Base-by-base conservation (phyloP, 495 filamentous ascomycete genomes). In the Trichocladium antarcticum region DNA sequence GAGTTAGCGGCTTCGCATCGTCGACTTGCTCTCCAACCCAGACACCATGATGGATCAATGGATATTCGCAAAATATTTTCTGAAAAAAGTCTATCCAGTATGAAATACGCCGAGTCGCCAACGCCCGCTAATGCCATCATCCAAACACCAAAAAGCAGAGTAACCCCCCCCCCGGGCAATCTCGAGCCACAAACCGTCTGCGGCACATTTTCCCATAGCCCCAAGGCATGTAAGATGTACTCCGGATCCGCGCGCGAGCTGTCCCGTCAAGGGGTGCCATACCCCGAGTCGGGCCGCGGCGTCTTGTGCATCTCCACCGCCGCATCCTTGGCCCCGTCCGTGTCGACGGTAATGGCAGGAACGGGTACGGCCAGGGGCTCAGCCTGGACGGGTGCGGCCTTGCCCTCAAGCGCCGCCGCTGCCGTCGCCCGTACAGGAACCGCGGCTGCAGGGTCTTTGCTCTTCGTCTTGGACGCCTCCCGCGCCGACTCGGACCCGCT, bases 201-300 rank as follows among this genome's bases (percentile, higher is more conserved):
- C n/a, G n/a, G n/a, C n/a, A n/a, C n/a, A n/a, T n/a, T n/a, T n/a
- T n/a, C n/a, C 24, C 24, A 27, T 27, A 27, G 4, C 24, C 24
- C 24, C 24, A 27, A 4, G 8, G 4, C 24, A 3, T 27, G 24
- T 27, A 27, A n/a, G 29, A 35, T 35, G 32, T 4, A 35, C 32
- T 8, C 24, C 45, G 10, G 9, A 15, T 31, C 28, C 28, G 15
- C 21, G 0, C 28, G 19, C 19, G 14, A 3, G 21, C 24, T 27
- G 24, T 8, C 24, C 3, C 42, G 12, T 34, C 24, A 39, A 21
- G 49, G 42, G 5, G 49, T 51, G n/a, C 60, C 63, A 38, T 66
- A 68, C 10, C 64, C 65, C 2, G 65, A 66, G 37, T 68, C 65
- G 5, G 35, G 55, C 1, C 37, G 42, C 47, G 53, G 50, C 37